Percentiles rank a stretch among this genome's conserved stretches.
Conservation (phyloP, 345 rosid species). For the Eutrema japonicum region DNA sequence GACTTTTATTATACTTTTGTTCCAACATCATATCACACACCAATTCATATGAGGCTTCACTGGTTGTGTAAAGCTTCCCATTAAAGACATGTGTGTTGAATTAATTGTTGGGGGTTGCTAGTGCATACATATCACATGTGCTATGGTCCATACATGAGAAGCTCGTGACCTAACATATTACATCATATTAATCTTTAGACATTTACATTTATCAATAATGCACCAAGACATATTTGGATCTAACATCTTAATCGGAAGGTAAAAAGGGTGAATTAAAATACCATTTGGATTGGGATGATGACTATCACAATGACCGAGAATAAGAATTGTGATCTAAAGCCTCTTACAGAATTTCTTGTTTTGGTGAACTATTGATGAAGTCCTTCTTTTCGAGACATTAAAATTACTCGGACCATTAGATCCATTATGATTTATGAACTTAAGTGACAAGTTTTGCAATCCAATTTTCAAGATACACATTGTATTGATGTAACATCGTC, state of each 20-base stretch:
- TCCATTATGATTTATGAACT: not conserved
- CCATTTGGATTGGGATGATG: slow-evolving; percentile 22
- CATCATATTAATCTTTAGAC: slow-evolving; percentile 22
- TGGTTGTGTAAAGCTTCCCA: slow-evolving; percentile 40
- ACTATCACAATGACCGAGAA: not conserved
- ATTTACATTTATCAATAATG: slow-evolving; percentile 5
- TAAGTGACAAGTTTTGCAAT: not conserved
- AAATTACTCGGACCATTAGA: not conserved
- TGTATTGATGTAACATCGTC: slow-evolving; percentile 2
- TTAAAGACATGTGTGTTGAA: slow-evolving; percentile 39
- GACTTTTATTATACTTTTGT: slow-evolving; percentile 36
- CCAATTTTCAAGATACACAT: not conserved
- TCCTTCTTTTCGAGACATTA: not conserved
- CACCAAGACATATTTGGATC: slow-evolving; percentile 25
- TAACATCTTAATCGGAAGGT: slow-evolving; percentile 8
- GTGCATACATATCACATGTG: slow-evolving; percentile 42
- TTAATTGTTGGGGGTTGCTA: slow-evolving; percentile 41
- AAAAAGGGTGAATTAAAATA: not conserved
- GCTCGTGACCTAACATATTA: slow-evolving; percentile 41
- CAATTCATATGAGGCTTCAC: slow-evolving; percentile 34
- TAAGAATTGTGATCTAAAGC: not conserved
- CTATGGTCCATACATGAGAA: slow-evolving; percentile 42
- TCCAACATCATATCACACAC: slow-evolving; percentile 40
- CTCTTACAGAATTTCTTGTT: not conserved
- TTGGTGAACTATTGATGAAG: not conserved